Evolutionary conservation across 805 yeast genomes (phyloP).

Genomic region (Ogataea neopini): DNA sequence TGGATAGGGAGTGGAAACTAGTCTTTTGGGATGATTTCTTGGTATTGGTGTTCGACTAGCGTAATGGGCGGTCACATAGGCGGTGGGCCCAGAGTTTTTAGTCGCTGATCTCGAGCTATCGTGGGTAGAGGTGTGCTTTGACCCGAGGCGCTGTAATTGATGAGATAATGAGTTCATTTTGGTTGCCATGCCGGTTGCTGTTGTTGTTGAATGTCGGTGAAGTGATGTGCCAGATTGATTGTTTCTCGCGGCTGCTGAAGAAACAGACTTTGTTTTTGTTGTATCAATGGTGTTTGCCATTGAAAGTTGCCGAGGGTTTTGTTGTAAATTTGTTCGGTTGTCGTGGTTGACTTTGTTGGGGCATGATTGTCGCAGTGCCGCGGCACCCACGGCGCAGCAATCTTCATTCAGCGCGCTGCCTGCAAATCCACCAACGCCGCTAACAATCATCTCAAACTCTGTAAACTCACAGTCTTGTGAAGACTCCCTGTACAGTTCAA

Average conservation of each 20-base stretch:
- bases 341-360: conserved; percentile 17
- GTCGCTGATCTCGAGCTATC: neutral
- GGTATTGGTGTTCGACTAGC: neutral
- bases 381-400: conserved; percentile 10
- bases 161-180: neutral
- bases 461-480: conserved; percentile 1
- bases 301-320: conserved; percentile 14
- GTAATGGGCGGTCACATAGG: conserved; percentile 2
- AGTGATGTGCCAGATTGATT: neutral
- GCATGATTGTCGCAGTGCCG: conserved; percentile 5
- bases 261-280: neutral
- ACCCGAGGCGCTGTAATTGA: conserved; percentile 4
- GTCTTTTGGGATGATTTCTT: neutral
- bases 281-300: neutral
- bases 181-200: conserved; percentile 4
- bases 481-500: conserved; percentile 10
- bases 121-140: conserved; percentile 6
- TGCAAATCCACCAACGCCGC: neutral
- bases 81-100: neutral
- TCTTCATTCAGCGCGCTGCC: neutral
- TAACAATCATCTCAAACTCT: neutral
- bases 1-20: conserved; percentile 7
- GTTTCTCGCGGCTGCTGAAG: conserved; percentile 1
- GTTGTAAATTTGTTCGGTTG: conserved; percentile 8
- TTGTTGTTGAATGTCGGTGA: neutral